Evolutionary conservation across 1,284 basidiomycete species (phyloP).

Genomic region (Cutaneotrichosporon sp.): DNA sequence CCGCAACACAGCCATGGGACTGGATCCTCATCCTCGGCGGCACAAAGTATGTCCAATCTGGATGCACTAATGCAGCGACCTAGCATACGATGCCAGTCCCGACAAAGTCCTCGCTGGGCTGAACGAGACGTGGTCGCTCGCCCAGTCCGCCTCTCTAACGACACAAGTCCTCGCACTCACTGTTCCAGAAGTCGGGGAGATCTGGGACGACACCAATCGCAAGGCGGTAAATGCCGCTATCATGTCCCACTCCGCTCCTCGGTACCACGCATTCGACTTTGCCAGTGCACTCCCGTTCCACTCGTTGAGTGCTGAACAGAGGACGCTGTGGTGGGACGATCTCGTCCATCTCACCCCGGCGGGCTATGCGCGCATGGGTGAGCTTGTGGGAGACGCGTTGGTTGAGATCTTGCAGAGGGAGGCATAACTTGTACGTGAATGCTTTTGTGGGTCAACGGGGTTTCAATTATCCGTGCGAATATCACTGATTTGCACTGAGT

Average conservation of each 20-base stretch:
- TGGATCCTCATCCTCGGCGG: conserved; percentile 18
- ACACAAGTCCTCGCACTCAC: conserved; percentile 15
- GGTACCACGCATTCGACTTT: conserved; percentile 15
- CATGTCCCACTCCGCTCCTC: neutral
- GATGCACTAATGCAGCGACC: conserved; percentile 11
- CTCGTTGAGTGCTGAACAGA: neutral
- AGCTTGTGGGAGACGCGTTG: conserved; percentile 13
- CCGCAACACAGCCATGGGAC: neutral
- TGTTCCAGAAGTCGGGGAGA: conserved; percentile 8
- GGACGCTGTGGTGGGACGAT: conserved; percentile 15
- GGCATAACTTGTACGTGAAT: neutral
- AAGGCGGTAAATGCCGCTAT: conserved; percentile 8
- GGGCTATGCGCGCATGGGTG: conserved; percentile 16
- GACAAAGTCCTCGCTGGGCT: neutral
- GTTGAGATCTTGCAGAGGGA: conserved; percentile 2
- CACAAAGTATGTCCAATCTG: conserved; percentile 9
- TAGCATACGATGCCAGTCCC: neutral
- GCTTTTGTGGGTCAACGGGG: no score
- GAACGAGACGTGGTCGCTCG: neutral
- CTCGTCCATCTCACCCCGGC: conserved; percentile 12
- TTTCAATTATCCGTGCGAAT: no score
- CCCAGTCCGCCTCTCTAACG: neutral
- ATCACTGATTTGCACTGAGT: no score
- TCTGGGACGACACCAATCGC: neutral
- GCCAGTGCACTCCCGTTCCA: conserved; percentile 10